Base-by-base conservation (phyloP, 768 basidiomycete species). In the Chiua virens region DNA sequence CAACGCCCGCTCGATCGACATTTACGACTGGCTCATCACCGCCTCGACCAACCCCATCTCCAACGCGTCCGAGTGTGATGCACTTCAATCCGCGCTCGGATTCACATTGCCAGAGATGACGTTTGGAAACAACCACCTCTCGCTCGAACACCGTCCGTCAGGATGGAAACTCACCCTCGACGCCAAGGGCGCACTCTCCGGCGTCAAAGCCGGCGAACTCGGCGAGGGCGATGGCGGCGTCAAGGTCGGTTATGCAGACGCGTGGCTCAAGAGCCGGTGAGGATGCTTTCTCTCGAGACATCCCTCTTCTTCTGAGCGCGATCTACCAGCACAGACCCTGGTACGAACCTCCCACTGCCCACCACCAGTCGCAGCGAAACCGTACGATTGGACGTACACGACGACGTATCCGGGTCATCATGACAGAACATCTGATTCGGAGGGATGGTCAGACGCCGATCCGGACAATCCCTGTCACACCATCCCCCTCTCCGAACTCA, bases 311-410 rank as follows among this genome's bases (percentile, higher is more conserved):
- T 42, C 64, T 70, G 43, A 64, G 60, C 40, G 65, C 62, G 38
- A 36, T 21, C 64, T 65, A 38, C 49, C 62, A 91, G 90, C 60
- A 89, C 85, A 61, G 82, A 79, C 47, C 80, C 89, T 1, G 74
- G 77, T 21, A 85, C 90, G 14, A 69, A 66, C 37, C 68, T 82
- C 13, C 82, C 86, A 0, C 81, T 90, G 72, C 88, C 90, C 4
- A 68, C 78, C 55, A 89, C 89, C 6, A n/a, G 80, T 85, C 20
- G 65, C 78, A 0, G 87, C 92, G 8, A 97, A 95, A 59, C 88
- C 87, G 0, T 98, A 91, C 68, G 97, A 99, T 64, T 98, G 97
- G 97, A 99, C 97, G 11, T 98, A 97, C 67, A 97, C 95, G 3
- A 91, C 93, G 2, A 83, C 79, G 4, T 94, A 98, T 58, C 61